Evolutionary conservation across 768 basidiomycete genomes (phyloP), one percentile per base, ranked within the genome.

Genomic region (Boletellus emodensis): DNA sequence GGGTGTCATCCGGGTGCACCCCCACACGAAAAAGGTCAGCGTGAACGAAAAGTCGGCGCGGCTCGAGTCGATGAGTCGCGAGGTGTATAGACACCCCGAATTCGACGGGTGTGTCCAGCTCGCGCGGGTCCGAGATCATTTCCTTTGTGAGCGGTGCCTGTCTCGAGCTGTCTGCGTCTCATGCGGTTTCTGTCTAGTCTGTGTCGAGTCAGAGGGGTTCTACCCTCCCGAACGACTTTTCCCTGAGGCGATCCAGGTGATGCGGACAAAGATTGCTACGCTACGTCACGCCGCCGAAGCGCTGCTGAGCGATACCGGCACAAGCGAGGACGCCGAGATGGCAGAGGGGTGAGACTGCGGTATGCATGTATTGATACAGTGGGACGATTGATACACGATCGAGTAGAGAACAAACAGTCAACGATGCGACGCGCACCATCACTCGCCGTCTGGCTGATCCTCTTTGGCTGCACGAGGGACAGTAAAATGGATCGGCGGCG

Each of bases 71-170:
- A 90, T 99, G 63, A 91, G 84, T 56, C 77, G 96, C 40, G 94
- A 98, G 70, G 94, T 94, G 2, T 75, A 96, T 39, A 80, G 95
- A 55, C 88, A 97, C 68, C 84, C 87, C 0, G 94, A 98, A 66
- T 96, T 98, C 55, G 79, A 82, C 34, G 90, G 82, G 37, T 81
- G 76, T 43, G 93, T 95, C 4, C 79, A 90, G 66, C 75, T 99
- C 45, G 83, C 84, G 48, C 79, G 96, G 8, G 84, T 96, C 40
- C 76, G 92, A 45, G 94, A 97, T 74, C 88, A 85, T 71, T 97
- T 96, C 70, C 78, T 97, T 48, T 97, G 95, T 94, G 60, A 61
- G 90, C 74, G 24, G 14, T 44, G 39, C 14, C 37, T 11, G 1
- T 6, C 30, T 10, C 39, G 44, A 10, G 3, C 48, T 12, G 6